Evolutionary conservation across 257 asterid genomes (phyloP).

Genomic region (Nicotiana benthamiana): DNA sequence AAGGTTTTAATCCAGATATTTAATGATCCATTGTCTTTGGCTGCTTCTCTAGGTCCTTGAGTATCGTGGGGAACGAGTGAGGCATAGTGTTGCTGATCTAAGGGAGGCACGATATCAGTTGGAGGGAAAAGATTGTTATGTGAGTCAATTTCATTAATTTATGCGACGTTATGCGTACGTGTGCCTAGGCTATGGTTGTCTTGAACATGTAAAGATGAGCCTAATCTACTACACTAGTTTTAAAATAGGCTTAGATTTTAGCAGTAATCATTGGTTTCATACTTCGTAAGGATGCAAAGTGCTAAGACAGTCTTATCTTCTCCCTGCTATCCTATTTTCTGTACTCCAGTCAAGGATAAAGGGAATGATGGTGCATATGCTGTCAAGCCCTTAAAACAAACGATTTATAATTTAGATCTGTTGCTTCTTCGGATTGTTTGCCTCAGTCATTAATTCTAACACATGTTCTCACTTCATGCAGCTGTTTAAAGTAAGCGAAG

Average conservation of each 20-base stretch:
- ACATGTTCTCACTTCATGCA: constrained; percentile 25
- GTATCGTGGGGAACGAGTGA: constrained; percentile 86
- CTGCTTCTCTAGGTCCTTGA: constrained; percentile 63
- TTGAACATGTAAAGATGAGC: neutral
- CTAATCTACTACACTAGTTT: neutral
- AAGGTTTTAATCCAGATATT: constrained; percentile 2
- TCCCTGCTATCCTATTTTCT: neutral
- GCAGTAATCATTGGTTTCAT: neutral
- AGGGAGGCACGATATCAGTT: constrained; percentile 67
- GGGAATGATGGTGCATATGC: neutral
- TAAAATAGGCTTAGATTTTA: neutral
- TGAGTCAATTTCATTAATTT: constrained; percentile 36
- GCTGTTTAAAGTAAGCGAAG: constrained; percentile 95
- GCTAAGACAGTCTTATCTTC: neutral
- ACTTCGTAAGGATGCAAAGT: neutral
- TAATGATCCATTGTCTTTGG: neutral
- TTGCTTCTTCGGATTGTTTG: neutral
- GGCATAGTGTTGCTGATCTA: constrained; percentile 80
- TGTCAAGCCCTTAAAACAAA: neutral
- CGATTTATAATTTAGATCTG: neutral
- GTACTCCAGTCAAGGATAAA: neutral
- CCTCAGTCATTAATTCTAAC: neutral
- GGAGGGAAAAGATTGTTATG: constrained; percentile 96
- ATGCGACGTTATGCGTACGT: neutral
- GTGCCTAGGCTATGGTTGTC: neutral